phyloP scores from a whole-genome alignment of 805 yeast species.

The Schwanniomyces vanrijiae region DNA sequence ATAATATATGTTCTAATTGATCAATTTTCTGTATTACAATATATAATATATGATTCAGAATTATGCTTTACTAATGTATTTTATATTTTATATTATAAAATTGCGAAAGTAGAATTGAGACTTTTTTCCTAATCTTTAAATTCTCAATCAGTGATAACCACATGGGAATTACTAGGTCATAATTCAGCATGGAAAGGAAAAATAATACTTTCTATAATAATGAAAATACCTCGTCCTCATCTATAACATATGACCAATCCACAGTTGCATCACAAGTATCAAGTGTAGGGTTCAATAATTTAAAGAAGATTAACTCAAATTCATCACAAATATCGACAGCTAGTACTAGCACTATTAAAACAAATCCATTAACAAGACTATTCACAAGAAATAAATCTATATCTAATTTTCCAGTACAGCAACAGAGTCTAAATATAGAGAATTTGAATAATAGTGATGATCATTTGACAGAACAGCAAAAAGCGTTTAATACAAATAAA shows the following conservation, averaged over 20 bases:
- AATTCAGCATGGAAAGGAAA: conserved; percentile 1
- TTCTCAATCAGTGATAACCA: neutral
- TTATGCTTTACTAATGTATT: no score
- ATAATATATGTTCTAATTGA: no score
- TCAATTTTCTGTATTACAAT: no score
- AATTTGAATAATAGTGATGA: conserved; percentile 11
- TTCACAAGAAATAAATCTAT: conserved; percentile 30
- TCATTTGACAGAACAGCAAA: conserved; percentile 5
- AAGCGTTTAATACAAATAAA: conserved; percentile 6
- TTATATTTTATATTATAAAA: no score
- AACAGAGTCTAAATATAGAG: conserved; percentile 6
- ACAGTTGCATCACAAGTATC: conserved; percentile 17
- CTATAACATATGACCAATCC: conserved; percentile 6
- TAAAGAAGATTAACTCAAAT: conserved; percentile 30
- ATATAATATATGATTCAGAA: no score
- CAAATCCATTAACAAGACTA: conserved; percentile 28
- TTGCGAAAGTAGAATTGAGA: no score
- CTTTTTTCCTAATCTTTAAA: neutral
- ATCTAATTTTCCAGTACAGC: conserved; percentile 13
- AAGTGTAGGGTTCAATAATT: conserved; percentile 31
- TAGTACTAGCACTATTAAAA: conserved; percentile 20
- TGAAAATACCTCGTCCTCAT: conserved; percentile 9
- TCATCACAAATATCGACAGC: conserved; percentile 21
- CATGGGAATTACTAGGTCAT: neutral
- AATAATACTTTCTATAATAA: conserved; percentile 6